Evolutionary conservation across 1,284 basidiomycete genomes (phyloP), one percentile per base, ranked within the genome.

Genomic region (Ceratobasidium papillatum): DNA sequence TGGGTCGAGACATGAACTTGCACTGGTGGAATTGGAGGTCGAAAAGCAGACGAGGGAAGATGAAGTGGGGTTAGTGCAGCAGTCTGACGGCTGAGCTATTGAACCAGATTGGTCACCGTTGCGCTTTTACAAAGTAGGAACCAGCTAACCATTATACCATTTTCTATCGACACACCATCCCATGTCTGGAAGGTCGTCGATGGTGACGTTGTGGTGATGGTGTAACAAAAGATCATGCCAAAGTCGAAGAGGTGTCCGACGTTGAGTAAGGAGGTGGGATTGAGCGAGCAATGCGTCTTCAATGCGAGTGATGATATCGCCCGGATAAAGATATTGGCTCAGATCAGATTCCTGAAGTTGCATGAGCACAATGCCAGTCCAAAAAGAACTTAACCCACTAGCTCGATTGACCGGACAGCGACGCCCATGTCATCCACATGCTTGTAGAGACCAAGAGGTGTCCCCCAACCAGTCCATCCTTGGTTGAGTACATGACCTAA

Each of bases 401-500:
- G 25, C 19, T 59, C 66, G 51, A 76, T 43, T 9, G 58, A 58
- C 17, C 61, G 32, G 11, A 77, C 68, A 5, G 65, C n/a, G 22
- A 63, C 49, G 7, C 75, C 77, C n/a, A 63, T 12, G 25, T 63
- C 59, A 3, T 64, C 49, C 32, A 75, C 36, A 32, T 61, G 30
- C 43, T 74, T 61, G 34, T 73, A 77, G 1, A 54, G 51, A 30
- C 75, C 74, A 41, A 68, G 65, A 0, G 52, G 38, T 14, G 52
- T 69, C 45, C 66, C 66, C 66, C 74, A 68, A 5, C 59, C 66
- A 47, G 62, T 68, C 43, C 54, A 63, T 56, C 75, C 74, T 30
- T 36, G 58, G 19, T 52, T 58, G 7, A 62, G 30, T 22, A 45
- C 5, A 38, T 66, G n/a, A 58, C 47, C 59, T 14, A 76, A n/a